phyloP scores from a whole-genome alignment of 192 early-diverging fungal genomes.

The Chytriomyces hyalinus region DNA sequence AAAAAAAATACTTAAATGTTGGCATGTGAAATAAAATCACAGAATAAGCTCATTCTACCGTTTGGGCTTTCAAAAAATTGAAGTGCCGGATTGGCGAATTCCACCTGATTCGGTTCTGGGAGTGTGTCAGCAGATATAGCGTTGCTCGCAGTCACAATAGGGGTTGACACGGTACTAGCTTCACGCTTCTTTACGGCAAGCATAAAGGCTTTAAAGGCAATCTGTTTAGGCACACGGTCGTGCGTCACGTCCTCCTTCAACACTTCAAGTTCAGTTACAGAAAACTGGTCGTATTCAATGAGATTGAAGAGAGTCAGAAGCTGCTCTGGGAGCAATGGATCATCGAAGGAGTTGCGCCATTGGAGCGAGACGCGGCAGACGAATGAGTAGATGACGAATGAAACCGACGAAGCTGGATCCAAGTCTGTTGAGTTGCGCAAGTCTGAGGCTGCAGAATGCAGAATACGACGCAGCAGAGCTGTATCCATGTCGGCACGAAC shows the following conservation, averaged over 20 bases:
- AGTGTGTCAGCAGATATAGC: not conserved
- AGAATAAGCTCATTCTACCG: not conserved
- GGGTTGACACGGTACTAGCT: not conserved
- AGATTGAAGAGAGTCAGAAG: not conserved
- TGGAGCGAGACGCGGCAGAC: not conserved
- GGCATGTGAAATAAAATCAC: not conserved
- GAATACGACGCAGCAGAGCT: not conserved
- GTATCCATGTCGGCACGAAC: not conserved
- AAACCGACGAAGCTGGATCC: not conserved
- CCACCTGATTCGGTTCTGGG: not conserved
- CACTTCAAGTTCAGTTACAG: constrained; percentile 20
- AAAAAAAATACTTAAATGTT: not conserved
- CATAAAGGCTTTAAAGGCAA: constrained; percentile 14
- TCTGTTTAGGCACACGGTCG: constrained; percentile 20
- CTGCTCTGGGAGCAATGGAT: not conserved
- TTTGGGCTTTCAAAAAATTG: not conserved
- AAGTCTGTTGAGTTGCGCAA: too few species aligned
- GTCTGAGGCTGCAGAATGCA: not conserved
- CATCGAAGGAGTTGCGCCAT: not conserved
- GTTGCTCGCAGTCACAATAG: not conserved
- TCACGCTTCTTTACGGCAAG: constrained; percentile 23
- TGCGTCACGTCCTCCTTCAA: constrained; percentile 18
- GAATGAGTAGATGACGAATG: constrained; percentile 18
- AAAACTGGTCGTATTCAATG: constrained; percentile 14
- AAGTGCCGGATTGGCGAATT: not conserved